phyloP scores from a whole-genome alignment of 306 rosid species.

The Vigna nakashimae region DNA sequence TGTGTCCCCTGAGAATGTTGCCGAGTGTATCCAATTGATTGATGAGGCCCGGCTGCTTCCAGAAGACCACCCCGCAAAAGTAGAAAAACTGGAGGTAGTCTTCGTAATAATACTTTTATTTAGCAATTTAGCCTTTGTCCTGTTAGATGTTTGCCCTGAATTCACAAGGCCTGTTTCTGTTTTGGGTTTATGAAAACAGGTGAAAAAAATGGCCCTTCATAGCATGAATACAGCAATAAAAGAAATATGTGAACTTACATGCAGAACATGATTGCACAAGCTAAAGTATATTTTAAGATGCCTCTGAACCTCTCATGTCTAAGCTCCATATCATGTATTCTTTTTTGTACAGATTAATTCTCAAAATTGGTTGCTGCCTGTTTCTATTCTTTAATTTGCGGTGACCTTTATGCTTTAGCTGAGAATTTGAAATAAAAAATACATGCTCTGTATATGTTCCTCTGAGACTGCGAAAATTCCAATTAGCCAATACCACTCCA shows the following conservation, averaged over 20 bases:
- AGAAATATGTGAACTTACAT: constrained; percentile 85
- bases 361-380: constrained; percentile 34
- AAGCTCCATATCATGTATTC: constrained; percentile 23
- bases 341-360: constrained; percentile 43
- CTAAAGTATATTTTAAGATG: constrained; percentile 10
- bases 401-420: constrained; percentile 30
- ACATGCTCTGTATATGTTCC: constrained; percentile 4
- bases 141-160: not conserved
- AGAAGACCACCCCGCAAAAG: constrained; percentile 72
- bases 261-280: constrained; percentile 59
- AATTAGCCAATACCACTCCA: too few relatives aligned
- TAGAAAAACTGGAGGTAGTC: constrained; percentile 80
- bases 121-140: constrained; percentile 8
- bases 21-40: constrained; percentile 71
- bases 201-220: constrained; percentile 81
- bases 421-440: constrained; percentile 39
- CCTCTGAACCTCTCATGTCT: not conserved
- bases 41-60: constrained; percentile 85
- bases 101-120: constrained; percentile 25
- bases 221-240: constrained; percentile 78
- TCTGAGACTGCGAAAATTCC: not conserved
- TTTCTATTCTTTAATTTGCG: constrained; percentile 19
- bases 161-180: constrained; percentile 35
- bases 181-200: constrained; percentile 59
- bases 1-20: constrained; percentile 85